Percentiles rank a stretch among this genome's conserved stretches.
Evolutionary conservation across 495 filamentous ascomycete genomes (phyloP).

Genomic region (Sabuloglossum arenarium): DNA sequence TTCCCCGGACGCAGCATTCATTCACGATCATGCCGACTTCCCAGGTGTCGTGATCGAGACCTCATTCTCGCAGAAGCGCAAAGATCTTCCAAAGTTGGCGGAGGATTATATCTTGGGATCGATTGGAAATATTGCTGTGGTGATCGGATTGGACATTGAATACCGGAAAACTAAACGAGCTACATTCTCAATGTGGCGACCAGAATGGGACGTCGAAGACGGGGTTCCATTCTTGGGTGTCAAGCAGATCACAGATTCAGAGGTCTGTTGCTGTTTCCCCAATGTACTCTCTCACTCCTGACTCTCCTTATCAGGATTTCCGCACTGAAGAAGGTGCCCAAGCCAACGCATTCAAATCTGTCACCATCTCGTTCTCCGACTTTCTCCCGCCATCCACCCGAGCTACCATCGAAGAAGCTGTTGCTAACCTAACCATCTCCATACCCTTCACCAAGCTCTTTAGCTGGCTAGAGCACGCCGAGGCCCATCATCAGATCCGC

Average conservation of each 20-base stretch:
- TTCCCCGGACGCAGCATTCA: slow-evolving; percentile 17
- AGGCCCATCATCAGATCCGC: neutral
- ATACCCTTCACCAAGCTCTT: neutral
- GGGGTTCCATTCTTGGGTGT: neutral
- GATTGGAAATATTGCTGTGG: no score
- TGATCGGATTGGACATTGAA: no score
- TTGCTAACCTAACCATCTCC: neutral
- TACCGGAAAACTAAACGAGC: no score
- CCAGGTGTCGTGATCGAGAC: slow-evolving; percentile 18
- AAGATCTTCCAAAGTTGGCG: slow-evolving; percentile 13
- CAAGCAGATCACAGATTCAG: neutral
- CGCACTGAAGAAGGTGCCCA: neutral
- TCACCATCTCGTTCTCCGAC: neutral
- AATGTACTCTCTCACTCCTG: neutral
- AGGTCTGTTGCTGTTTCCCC: neutral
- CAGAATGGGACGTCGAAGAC: neutral
- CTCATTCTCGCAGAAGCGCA: slow-evolving; percentile 18
- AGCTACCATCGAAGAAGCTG: neutral
- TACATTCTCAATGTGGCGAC: no score
- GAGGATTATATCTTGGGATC: slow-evolving; percentile 17
- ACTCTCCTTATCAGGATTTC: neutral
- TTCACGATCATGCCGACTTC: slow-evolving; percentile 10
- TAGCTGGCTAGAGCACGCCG: neutral
- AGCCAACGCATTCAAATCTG: neutral
- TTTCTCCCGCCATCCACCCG: neutral